Conservation (phyloP, 2,329 filamentous ascomycete species). For the Thermothelomyces thermophilus region DNA sequence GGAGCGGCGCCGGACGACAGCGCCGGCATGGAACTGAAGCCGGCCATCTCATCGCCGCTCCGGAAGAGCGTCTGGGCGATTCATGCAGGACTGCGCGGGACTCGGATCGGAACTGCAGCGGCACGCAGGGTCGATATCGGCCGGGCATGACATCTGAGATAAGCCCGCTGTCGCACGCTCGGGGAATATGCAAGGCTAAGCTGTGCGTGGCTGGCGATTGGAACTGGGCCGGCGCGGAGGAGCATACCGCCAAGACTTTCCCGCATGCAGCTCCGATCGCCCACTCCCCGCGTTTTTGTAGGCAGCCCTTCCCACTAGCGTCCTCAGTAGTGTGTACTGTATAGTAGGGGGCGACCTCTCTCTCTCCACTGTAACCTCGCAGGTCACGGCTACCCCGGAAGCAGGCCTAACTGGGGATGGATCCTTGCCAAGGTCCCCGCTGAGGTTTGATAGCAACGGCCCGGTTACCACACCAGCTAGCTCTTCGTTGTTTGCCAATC, state of each 20-base stretch:
- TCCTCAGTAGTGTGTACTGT: too few species aligned
- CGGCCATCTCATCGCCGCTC: slow-evolving; percentile 47
- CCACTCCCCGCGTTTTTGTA: background rate
- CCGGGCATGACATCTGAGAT: slow-evolving; percentile 10
- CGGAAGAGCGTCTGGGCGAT: background rate
- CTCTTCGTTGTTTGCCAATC: too few species aligned
- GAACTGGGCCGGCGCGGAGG: slow-evolving; percentile 6
- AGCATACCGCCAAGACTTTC: background rate
- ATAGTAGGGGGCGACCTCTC: too few species aligned
- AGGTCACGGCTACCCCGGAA: slow-evolving; percentile 1
- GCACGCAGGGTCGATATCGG: background rate
- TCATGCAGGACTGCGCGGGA: slow-evolving; percentile 9
- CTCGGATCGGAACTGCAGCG: background rate
- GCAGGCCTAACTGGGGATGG: background rate
- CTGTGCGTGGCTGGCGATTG: background rate
- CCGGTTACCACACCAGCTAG: too few species aligned
- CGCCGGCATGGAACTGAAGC: slow-evolving; percentile 51
- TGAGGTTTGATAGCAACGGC: too few species aligned
- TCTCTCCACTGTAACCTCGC: slow-evolving; percentile 1
- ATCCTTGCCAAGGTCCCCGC: background rate
- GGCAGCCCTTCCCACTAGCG: background rate
- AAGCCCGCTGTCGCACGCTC: background rate
- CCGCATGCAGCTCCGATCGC: slow-evolving; percentile 4
- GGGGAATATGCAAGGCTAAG: background rate
- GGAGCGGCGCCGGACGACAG: slow-evolving; percentile 39